Evolutionary conservation across 2,329 filamentous ascomycete genomes (phyloP).

Genomic region (Colletotrichum cereale): DNA sequence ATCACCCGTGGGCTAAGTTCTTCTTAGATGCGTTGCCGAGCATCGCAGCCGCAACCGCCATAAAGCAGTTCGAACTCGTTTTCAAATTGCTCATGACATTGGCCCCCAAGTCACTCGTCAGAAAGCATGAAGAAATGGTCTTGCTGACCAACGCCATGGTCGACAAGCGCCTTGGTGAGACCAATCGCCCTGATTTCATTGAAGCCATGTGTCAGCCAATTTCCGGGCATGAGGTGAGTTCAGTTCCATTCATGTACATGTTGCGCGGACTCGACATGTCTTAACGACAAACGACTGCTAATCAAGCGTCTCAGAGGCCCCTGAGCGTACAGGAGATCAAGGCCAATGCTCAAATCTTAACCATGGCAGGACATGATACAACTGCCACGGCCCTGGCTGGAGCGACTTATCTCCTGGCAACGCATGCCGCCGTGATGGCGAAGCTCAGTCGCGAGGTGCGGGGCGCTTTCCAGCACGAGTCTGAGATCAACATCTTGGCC

Average conservation of each 20-base stretch:
- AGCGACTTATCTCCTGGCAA: slow-evolving; percentile 45
- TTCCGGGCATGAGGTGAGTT: not conserved
- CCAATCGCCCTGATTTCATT: not conserved
- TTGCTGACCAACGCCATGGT: not conserved
- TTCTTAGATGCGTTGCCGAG: slow-evolving; percentile 24
- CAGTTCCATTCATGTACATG: not conserved
- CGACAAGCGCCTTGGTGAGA: not conserved
- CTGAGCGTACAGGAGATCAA: slow-evolving; percentile 26
- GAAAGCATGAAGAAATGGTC: slow-evolving; percentile 9
- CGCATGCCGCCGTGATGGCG: slow-evolving; percentile 46
- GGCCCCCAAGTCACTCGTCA: slow-evolving; percentile 1
- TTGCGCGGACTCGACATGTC: too few species aligned
- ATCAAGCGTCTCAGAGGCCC: not conserved
- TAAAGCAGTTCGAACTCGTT: slow-evolving; percentile 1
- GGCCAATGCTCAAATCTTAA: slow-evolving; percentile 40
- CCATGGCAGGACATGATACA: slow-evolving; percentile 50
- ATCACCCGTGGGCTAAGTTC: slow-evolving; percentile 44
- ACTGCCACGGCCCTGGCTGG: slow-evolving; percentile 48
- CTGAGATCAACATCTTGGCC: slow-evolving; percentile 51
- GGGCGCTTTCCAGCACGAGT: slow-evolving; percentile 46
- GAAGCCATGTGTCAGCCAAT: not conserved
- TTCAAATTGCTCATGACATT: not conserved
- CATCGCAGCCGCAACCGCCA: slow-evolving; percentile 41
- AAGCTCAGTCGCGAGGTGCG: slow-evolving; percentile 54
- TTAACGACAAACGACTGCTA: too few species aligned